Base-by-base conservation (phyloP, 2,329 filamentous ascomycete genomes). In the Pseudogymnoascus sp. region DNA sequence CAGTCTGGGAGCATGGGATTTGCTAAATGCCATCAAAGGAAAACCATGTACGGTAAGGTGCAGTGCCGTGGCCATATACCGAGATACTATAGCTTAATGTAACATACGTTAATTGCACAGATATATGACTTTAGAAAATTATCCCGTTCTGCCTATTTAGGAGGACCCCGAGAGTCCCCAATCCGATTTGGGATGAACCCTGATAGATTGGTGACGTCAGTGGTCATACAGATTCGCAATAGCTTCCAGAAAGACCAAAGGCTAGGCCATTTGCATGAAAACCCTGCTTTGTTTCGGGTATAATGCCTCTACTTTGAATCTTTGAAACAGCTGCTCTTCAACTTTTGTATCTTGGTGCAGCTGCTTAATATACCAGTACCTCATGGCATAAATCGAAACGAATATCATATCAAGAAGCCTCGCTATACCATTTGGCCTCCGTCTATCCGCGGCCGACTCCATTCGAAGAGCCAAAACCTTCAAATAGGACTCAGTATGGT, bases 231-330 rank as follows among this genome's bases (percentile, higher is more conserved):
- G 47, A 54, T 54, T 54, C 25, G 47, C 25, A 54, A 54, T 54
- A 54, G 47, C 47, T 54, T 54, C 47, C 47, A 32, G 7, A 54
- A 32, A 54, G 47, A n/a, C 16, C 47, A 54, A 54, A 54, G 47
- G 11, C 47, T 54, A 54, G 47, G 47, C 25, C 22, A 25, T 32
- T 20, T 32, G 16, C 2, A 32, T 30, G 12, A 32, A 18, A 54
- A 54, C 16, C 47, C 32, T 54, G 47, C 32, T 54, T 54, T 54
- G 47, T 54, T 32, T 54, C 6, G 16, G 32, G 18, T 32, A 32
- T 54, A 32, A 32, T 54, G 47, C 47, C 32, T 32, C 28, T 32
- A 3, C 6, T 14, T 18, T 54, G 28, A 32, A 32, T 20, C 2
- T 32, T 54, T 54, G 47, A 32, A 54, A 18, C 47, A n/a, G 9